Percentiles rank a stretch among this genome's conserved stretches.
phyloP scores from a whole-genome alignment of 257 asterid species.

The Lycium ferocissimum region DNA sequence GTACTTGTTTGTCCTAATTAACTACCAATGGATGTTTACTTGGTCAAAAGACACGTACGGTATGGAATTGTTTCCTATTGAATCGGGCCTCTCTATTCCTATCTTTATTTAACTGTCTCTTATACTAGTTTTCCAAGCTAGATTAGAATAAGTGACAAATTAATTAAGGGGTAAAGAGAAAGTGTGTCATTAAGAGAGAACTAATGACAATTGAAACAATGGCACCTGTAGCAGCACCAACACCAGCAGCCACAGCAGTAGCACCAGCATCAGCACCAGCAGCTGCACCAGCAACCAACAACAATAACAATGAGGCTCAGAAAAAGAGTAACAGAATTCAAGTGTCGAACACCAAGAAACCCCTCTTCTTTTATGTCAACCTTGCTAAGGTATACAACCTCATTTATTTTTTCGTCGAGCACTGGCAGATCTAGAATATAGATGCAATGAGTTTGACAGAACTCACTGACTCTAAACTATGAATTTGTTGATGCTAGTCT shows the following conservation, averaged over 20 bases:
- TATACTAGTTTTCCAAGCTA: neutral
- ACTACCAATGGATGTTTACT: constrained; percentile 38
- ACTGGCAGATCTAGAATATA: too few species aligned
- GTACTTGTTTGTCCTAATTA: constrained; percentile 9
- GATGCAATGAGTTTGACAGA: too few species aligned
- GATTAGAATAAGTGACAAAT: neutral
- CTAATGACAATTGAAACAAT: constrained; percentile 52
- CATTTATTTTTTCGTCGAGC: too few species aligned
- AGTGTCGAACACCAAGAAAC: constrained; percentile 68
- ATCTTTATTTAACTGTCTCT: constrained; percentile 26
- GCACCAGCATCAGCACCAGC: neutral
- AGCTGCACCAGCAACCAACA: constrained; percentile 26
- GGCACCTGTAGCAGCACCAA: constrained; percentile 37
- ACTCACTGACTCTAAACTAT: neutral
- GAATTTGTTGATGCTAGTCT: neutral
- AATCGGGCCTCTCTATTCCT: neutral
- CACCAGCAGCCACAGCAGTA: neutral
- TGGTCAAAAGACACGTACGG: constrained; percentile 42
- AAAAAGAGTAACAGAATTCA: constrained; percentile 62
- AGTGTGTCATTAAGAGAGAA: neutral
- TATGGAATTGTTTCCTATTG: constrained; percentile 32
- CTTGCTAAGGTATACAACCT: constrained; percentile 53
- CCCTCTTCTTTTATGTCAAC: constrained; percentile 69
- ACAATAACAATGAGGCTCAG: constrained; percentile 38
- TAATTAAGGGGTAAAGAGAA: neutral